Base-by-base conservation (phyloP, 1,284 basidiomycete species). In the Cystobasidium sp. region DNA sequence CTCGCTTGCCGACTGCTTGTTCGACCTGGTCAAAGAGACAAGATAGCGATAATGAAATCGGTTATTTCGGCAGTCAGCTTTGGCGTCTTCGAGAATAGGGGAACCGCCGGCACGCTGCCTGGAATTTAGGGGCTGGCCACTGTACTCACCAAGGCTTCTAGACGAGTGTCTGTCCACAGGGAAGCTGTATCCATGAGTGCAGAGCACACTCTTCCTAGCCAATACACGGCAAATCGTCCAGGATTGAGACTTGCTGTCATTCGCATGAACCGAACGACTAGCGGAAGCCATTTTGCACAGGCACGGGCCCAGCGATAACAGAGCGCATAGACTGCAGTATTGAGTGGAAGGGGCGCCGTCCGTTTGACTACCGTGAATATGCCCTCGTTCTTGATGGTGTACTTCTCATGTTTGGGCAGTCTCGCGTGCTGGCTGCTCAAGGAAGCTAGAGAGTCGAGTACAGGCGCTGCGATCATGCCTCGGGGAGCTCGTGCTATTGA, bases 61-160 rank as follows among this genome's bases (percentile, higher is more conserved):
- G 52, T 20, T 20, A 6, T 10, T 9, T 18, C 1, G 56, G 22
- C 31, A 12, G 31, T 31, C 31, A 31, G 12, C 6, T 12, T 44
- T 6, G 39, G 39, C 39, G 14, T n/a, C 41, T 43, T 16, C 9
- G 7, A 58, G 31, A 8, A 16, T 18, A 18, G 59, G 12, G 16
- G 20, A 3, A 16, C 20, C 3, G 47, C 14, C 47, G 47, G 16
- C 47, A 20, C 6, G 47, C 14, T 20, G 16, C 47, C 20, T 16
- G 47, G 47, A 51, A 51, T 51, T 20, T 14, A 51, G 20, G 20
- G 47, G 20, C 47, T 51, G 16, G 20, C 20, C 20, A 16, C 22
- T 31, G 61, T 49, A 63, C 61, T 47, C 22, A 63, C 61, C 20
- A 63, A 37, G 16, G 20, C 61, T 63, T 63, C 61, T 14, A 63